Evolutionary conservation across 2,329 filamentous ascomycete species (phyloP).

Genomic region (Cercospora nicotianae): DNA sequence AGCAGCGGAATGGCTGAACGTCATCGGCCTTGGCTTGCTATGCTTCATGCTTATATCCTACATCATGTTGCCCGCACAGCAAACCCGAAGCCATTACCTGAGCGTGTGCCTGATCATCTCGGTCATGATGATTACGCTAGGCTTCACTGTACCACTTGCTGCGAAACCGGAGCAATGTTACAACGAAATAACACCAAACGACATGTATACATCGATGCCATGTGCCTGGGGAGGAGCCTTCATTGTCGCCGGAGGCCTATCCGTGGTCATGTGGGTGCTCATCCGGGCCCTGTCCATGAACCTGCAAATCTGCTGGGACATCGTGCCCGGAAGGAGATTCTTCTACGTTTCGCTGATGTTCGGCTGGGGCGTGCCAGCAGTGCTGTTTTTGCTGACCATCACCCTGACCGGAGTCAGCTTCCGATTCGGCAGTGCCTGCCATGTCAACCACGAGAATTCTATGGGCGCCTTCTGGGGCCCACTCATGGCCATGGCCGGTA

Average conservation of each 20-base stretch:
- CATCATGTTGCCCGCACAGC: conserved; percentile 76
- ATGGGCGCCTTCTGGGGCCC: conserved; percentile 89
- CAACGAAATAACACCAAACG: conserved; percentile 87
- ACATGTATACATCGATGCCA: conserved; percentile 77
- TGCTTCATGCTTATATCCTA: conserved; percentile 79
- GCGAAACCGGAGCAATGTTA: conserved; percentile 78
- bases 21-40: conserved; percentile 69
- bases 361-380: conserved; percentile 80
- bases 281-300: conserved; percentile 87
- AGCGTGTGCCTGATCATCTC: conserved; percentile 81
- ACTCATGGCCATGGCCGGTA: conserved; percentile 71
- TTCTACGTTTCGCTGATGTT: conserved; percentile 79
- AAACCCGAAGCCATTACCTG: conserved; percentile 88
- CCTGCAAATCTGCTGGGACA: conserved; percentile 92
- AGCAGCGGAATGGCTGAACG: conserved; percentile 79
- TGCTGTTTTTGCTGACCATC: conserved; percentile 74
- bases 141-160: conserved; percentile 85
- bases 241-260: conserved; percentile 81
- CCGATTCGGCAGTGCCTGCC: conserved; percentile 86
- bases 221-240: conserved; percentile 89
- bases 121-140: conserved; percentile 80
- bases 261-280: conserved; percentile 85
- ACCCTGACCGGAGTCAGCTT: conserved; percentile 90
- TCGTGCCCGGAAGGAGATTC: conserved; percentile 82
- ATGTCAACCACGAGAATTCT: conserved; percentile 88